Evolutionary conservation across 192 early-diverging fungal species (phyloP), one percentile per base, ranked within the genome.

Genomic region (Coemansia sp.): DNA sequence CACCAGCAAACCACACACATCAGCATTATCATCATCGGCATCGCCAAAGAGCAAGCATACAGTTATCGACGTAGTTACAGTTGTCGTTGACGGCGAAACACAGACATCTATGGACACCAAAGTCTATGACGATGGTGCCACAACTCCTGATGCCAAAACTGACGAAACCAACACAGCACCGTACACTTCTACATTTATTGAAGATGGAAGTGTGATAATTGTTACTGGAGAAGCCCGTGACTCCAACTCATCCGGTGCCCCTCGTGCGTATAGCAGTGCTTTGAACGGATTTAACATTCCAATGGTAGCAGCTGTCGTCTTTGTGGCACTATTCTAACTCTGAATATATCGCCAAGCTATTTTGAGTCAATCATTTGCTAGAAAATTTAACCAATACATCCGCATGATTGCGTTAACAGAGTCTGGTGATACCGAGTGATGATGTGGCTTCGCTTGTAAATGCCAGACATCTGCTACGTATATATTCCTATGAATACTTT

Each of bases 131-230:
- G 57, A 77, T 48, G 38, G 38, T 20, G 56, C 17, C 10, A 57
- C 49, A 0, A 50, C 49, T 37, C 26, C 53, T 6, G 59, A 47
- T 4, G 42, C 42, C 20, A 37, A 37, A 12, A 15, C 52, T 17
- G 42, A 52, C 10, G 46, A 31, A 12, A 28, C 23, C 23, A 28
- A 66, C 14, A 26, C 9, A 15, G 52, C 21, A 15, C 62, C 65
- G 10, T 78, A 48, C 36, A 78, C 75, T 3, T 72, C 75, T 10
- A 78, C 75, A 2, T 37, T 63, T 11, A 48, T 72, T 12, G 63
- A 69, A 40, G 66, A 78, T 22, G 75, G 75, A 25, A 78, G 70
- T 38, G 51, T 61, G 0, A 53, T 78, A 3, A 46, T 72, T 19
- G 67, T 78, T 20, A 72, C 75, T n/a, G 67, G 67, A 8, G 23